A percentile compares a stretch with the other conserved stretches of the same genome.
These are phyloP conservation scores for Cutaneotrichosporon cutaneum DNA, from an alignment of 1,284 basidiomycete species.

Conservation along the genomic window DNA sequence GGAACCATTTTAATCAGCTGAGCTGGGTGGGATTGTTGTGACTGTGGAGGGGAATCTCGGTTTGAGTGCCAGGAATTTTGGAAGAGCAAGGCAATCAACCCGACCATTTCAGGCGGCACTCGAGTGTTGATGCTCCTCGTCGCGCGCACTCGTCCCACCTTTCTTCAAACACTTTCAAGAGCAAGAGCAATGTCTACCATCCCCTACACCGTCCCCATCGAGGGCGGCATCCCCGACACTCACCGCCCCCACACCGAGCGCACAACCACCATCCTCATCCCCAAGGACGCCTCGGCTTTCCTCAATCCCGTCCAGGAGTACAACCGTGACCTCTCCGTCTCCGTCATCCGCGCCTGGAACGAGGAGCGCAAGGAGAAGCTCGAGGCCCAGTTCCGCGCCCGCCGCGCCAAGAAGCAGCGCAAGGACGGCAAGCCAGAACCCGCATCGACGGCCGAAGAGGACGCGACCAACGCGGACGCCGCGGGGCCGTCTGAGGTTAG, in stretches of 20 bases:
- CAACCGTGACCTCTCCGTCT: constrained; percentile 90
- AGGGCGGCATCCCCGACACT: constrained; percentile 63
- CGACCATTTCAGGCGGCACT: not conserved
- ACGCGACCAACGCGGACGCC: constrained; percentile 9
- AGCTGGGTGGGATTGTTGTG: constrained; percentile 1
- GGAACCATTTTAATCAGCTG: constrained; percentile 7
- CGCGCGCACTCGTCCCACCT: not conserved
- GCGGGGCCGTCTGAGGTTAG: constrained; percentile 12
- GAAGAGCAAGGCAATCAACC: not conserved
- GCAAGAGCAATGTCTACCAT: constrained; percentile 22
- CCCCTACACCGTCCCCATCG: constrained; percentile 41
- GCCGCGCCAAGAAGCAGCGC: constrained; percentile 25
- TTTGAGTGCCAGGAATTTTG: constrained; percentile 7
- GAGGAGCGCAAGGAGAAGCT: constrained; percentile 57
- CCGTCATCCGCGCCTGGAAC: constrained; percentile 78
- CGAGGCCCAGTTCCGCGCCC: constrained; percentile 55
- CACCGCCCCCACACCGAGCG: constrained; percentile 81
- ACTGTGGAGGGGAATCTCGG: no score
- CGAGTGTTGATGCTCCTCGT: not conserved
- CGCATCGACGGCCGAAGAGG: constrained; percentile 19
- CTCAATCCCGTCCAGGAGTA: constrained; percentile 98
- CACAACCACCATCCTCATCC: constrained; percentile 75
- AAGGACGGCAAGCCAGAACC: constrained; percentile 22
- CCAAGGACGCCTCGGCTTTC: constrained; percentile 76
- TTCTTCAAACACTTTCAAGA: not conserved